Percentiles rank a stretch among this genome's conserved stretches.
Conservation (phyloP, 2,329 filamentous ascomycete species). For the Xylaria sp. region DNA sequence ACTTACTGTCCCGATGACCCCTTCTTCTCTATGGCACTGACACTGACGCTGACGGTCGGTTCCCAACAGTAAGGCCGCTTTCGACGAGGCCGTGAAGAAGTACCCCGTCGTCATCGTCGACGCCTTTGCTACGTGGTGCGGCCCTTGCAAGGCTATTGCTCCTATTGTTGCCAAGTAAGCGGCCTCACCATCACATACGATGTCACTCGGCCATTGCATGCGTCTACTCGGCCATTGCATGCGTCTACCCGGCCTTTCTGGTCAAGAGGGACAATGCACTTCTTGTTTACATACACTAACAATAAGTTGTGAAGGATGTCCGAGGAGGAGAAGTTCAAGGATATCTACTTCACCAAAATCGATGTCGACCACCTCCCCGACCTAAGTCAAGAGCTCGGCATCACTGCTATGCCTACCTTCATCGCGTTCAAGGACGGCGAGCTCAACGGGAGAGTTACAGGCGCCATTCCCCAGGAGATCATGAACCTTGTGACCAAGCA, state of each 20-base stretch:
- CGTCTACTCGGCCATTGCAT: neutral
- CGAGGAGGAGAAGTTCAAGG: constrained; percentile 63
- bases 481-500: constrained; percentile 54
- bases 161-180: constrained; percentile 75
- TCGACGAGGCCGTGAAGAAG: constrained; percentile 45
- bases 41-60: constrained; percentile 25
- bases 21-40: neutral
- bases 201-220: neutral
- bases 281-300: constrained; percentile 22
- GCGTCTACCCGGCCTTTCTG: neutral
- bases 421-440: constrained; percentile 82
- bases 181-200: neutral
- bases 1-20: neutral
- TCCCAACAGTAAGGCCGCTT: constrained; percentile 44
- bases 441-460: constrained; percentile 78
- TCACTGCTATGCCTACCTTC: constrained; percentile 96
- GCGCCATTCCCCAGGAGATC: constrained; percentile 80
- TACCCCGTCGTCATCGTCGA: constrained; percentile 80
- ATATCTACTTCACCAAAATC: constrained; percentile 84
- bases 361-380: constrained; percentile 86
- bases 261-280: neutral
- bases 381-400: constrained; percentile 78
- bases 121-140: constrained; percentile 91
- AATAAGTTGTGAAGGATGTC: constrained; percentile 61
- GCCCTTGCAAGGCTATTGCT: constrained; percentile 91